Percentiles rank a stretch among this genome's conserved stretches.
phyloP scores from a whole-genome alignment of 2,329 filamentous ascomycete genomes.

The Neonectria hederae region DNA sequence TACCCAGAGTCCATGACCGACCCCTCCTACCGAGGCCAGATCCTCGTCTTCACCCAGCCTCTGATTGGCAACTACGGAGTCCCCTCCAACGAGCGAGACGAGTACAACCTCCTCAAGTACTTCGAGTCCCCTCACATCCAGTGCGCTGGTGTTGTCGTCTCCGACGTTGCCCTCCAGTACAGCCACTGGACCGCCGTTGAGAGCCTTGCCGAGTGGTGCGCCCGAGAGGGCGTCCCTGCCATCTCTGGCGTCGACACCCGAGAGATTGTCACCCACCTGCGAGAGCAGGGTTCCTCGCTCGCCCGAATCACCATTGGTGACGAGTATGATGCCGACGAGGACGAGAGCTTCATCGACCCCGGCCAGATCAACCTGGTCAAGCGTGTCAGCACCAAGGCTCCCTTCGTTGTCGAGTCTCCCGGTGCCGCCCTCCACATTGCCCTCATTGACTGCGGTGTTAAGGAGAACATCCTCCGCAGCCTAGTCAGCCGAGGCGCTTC shows the following conservation, averaged over 20 bases:
- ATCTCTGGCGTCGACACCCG: constrained; percentile 98
- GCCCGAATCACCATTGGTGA: constrained; percentile 95
- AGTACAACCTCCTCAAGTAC: constrained; percentile 92
- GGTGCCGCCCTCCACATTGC: constrained; percentile 90
- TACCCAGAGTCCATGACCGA: constrained; percentile 96
- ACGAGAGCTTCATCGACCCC: constrained; percentile 94
- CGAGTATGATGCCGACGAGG: constrained; percentile 98
- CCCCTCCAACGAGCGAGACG: constrained; percentile 83
- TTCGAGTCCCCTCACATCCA: constrained; percentile 99
- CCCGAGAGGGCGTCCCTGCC: constrained; percentile 92
- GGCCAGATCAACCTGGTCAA: constrained; percentile 97
- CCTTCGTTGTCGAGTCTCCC: constrained; percentile 90
- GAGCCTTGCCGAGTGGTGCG: constrained; percentile 92
- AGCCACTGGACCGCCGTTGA: constrained; percentile 99
- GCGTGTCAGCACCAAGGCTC: constrained; percentile 96
- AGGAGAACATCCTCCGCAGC: constrained; percentile 98
- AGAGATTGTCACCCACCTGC: constrained; percentile 93
- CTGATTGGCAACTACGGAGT: constrained; percentile 99
- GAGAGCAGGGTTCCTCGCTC: constrained; percentile 95
- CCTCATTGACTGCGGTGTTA: constrained; percentile 97
- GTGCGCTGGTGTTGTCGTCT: constrained; percentile 93
- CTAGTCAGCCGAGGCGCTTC: constrained; percentile 91
- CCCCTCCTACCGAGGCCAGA: constrained; percentile 90
- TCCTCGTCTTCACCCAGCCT: constrained; percentile 97
- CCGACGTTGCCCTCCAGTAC: constrained; percentile 92